Base-by-base conservation (phyloP, 169 alveolate genomes). In the Plasmodium cynomolgi region DNA sequence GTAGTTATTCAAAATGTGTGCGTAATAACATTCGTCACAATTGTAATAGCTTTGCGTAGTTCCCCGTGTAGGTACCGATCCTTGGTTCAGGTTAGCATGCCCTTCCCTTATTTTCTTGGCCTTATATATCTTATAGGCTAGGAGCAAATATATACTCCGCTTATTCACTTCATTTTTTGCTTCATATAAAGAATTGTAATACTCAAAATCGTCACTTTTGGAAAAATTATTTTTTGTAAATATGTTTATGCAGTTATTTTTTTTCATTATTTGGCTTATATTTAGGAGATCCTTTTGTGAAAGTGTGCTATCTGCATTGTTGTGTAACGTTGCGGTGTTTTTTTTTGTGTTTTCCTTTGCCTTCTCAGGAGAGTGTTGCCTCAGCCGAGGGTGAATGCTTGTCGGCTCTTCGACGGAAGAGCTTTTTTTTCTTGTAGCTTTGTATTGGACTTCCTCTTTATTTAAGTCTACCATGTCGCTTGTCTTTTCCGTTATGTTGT, bases 191-290 rank as follows among this genome's bases (percentile, higher is more conserved):
- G 79, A 23, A 31, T 88, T 88, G 56, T 88, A 88, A 80, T 88
- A 80, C 54, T 79, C 80, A 80, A 88, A 88, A 6, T 88, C 94
- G 20, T 79, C 83, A 41, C 54, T 62, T 56, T 34, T 80, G 81
- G 54, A 58, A 44, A 39, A 88, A 29, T 81, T 88, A 47, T 88
- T 62, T 88, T 88, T 88, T 80, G 94, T 80, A 88, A 88, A 88
- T 34, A 88, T 88, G 56, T 88, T 88, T 58, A 88, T 74, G 50
- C 34, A 80, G 84, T 80, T 88, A 31, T 88, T 88, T 80, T 88
- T 88, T 80, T 88, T 80, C 62, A 88, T 80, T 81, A 77, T 88
- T 79, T 88, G 84, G 82, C 74, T 88, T 39, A 88, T 58, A 37
- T 80, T 34, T 20, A 68, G 11, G 47, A 54, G 47, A 80, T 88